These are phyloP conservation scores for Podospora pseudocomata DNA, from an alignment of 495 filamentous ascomycete species.

Conservation along the genomic window DNA sequence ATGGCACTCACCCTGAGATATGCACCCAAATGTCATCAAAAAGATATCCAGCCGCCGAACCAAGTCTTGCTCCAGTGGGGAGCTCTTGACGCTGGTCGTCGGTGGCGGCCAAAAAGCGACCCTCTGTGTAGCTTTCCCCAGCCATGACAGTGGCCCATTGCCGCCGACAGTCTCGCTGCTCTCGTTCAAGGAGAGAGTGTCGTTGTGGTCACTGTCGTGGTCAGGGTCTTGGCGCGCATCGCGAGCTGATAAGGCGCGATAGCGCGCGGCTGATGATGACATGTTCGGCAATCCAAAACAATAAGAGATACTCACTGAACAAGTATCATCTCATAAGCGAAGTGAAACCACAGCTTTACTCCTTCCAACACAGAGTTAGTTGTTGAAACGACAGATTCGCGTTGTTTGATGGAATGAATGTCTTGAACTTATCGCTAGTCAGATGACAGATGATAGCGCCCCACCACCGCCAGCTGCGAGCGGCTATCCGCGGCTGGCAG, in stretches of 20 bases:
- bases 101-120: background rate
- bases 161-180: background rate
- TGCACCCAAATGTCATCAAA: conserved; percentile 42
- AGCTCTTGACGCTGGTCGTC: background rate
- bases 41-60: conserved; percentile 41
- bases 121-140: background rate
- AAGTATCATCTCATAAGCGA: background rate
- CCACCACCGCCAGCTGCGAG: background rate
- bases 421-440: background rate
- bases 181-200: background rate
- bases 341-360: background rate
- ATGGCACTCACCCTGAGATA: conserved; percentile 34
- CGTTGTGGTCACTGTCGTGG: background rate
- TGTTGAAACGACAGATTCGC: background rate
- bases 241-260: background rate
- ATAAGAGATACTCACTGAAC: background rate
- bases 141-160: background rate
- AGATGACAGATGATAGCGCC: background rate
- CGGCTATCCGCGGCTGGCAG: background rate
- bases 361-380: background rate
- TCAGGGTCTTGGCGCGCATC: background rate
- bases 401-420: background rate
- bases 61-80: conserved; percentile 35
- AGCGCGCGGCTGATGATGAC: background rate
- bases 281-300: background rate